phyloP scores from a whole-genome alignment of 2,329 filamentous ascomycete species.

The Diaporthe vexans region DNA sequence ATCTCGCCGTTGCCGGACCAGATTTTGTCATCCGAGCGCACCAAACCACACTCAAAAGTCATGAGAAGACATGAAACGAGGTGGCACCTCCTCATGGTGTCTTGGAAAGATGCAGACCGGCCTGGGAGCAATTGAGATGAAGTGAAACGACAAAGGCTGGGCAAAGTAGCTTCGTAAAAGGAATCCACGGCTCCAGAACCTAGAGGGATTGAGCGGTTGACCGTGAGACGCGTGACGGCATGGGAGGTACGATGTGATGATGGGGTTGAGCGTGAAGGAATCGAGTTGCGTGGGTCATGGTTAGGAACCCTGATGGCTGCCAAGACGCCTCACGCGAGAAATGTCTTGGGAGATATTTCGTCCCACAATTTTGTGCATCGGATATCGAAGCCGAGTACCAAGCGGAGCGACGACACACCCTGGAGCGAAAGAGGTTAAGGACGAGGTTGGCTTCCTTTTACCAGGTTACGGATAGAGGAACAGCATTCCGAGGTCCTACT shows the following conservation, averaged over 20 bases:
- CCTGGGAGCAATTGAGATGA: not conserved
- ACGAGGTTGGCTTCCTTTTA: no score
- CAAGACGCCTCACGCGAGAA: not conserved
- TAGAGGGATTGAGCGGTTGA: fast-evolving
- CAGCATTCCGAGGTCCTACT: no score
- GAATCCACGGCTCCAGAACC: not conserved
- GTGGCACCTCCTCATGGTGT: not conserved
- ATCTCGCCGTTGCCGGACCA: not conserved
- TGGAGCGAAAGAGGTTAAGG: no score
- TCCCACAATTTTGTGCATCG: not conserved
- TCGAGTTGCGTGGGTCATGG: not conserved
- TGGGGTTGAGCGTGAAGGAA: not conserved
- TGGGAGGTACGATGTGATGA: not conserved
- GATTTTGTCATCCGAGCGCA: not conserved
- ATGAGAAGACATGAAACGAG: not conserved
- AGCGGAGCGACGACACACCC: not conserved
- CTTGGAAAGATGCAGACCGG: not conserved
- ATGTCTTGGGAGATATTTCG: not conserved
- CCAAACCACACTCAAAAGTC: not conserved
- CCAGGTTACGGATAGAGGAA: no score
- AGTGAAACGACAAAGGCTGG: not conserved
- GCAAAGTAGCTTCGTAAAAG: not conserved
- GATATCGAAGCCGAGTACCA: no score
- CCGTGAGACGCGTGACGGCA: not conserved
- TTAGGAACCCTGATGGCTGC: not conserved